phyloP scores from a whole-genome alignment of 306 rosid genomes.

The Rosa multiflora region DNA sequence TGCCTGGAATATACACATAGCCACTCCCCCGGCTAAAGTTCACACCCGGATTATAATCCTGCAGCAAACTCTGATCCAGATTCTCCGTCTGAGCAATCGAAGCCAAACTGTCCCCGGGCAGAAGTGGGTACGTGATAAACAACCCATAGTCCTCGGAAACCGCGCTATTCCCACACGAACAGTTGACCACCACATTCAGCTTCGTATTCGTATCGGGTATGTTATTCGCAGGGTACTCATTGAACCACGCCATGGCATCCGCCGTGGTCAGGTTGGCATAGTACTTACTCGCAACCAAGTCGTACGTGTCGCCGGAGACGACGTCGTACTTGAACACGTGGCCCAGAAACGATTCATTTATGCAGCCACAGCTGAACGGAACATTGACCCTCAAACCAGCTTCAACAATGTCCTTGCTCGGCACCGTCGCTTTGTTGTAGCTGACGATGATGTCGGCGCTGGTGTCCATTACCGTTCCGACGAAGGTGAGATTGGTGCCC shows the following conservation, averaged over 20 bases:
- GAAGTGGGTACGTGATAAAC: conserved; percentile 70
- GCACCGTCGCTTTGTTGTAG: conserved; percentile 33
- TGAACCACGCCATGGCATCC: conserved; percentile 38
- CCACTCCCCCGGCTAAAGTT: conserved; percentile 56
- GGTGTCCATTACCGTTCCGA: conserved; percentile 19
- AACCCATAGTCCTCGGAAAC: conserved; percentile 58
- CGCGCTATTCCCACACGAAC: conserved; percentile 60
- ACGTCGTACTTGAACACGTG: conserved; percentile 48
- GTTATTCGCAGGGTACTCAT: conserved; percentile 23
- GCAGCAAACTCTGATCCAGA: conserved; percentile 38
- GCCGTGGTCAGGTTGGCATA: conserved; percentile 59
- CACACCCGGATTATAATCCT: conserved; percentile 48
- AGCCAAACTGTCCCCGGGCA: conserved; percentile 30
- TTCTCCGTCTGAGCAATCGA: conserved; percentile 11
- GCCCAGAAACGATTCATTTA: conserved; percentile 54
- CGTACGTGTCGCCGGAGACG: conserved; percentile 29
- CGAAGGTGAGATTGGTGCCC: background rate
- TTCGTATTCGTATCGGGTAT: conserved; percentile 20
- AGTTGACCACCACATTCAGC: conserved; percentile 54
- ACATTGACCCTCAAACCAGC: conserved; percentile 24
- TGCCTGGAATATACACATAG: conserved; percentile 54
- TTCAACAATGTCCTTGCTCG: background rate
- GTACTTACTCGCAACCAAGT: conserved; percentile 29
- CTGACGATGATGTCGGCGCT: conserved; percentile 2
- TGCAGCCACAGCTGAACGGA: conserved; percentile 62